Evolutionary conservation across 176 grass and related monocot genomes (phyloP).

Genomic region (Oropetium thomaeum): DNA sequence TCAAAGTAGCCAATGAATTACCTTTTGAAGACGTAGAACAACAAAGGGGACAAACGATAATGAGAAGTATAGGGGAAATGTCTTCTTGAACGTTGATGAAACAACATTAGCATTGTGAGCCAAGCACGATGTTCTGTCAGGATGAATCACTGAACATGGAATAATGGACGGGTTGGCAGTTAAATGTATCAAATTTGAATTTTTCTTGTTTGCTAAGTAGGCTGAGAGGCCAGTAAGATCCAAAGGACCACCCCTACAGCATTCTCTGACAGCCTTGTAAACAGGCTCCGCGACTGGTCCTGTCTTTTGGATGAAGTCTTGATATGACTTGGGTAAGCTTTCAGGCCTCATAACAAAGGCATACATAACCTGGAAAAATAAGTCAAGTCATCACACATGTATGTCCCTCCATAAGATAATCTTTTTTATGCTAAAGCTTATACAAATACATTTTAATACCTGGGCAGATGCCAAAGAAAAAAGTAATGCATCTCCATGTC

Average conservation of each 20-base stretch:
- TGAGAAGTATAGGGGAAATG: slow-evolving; percentile 96
- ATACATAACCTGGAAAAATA: slow-evolving; percentile 95
- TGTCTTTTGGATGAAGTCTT: slow-evolving; percentile 97
- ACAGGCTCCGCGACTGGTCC: slow-evolving; percentile 90
- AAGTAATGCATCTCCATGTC: slow-evolving; percentile 94
- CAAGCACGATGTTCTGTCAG: slow-evolving; percentile 76
- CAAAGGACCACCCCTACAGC: slow-evolving; percentile 80
- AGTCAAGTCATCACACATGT: slow-evolving; percentile 11
- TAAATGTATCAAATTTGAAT: slow-evolving; percentile 52
- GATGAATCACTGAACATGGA: slow-evolving; percentile 92
- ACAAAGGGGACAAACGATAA: slow-evolving; percentile 95
- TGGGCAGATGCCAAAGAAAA: slow-evolving; percentile 90
- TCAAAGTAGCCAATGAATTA: slow-evolving; percentile 37
- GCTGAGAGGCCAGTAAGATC: slow-evolving; percentile 63
- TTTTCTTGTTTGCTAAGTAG: slow-evolving; percentile 62
- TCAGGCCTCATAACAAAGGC: slow-evolving; percentile 97
- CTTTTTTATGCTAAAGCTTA: neutral
- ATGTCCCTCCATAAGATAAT: slow-evolving; percentile 16
- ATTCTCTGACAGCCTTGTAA: slow-evolving; percentile 72
- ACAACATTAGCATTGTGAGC: slow-evolving; percentile 62
- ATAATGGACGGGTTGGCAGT: slow-evolving; percentile 61
- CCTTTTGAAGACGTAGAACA: slow-evolving; percentile 95
- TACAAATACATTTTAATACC: slow-evolving; percentile 47
- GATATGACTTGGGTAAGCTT: slow-evolving; percentile 95
- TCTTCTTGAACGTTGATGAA: slow-evolving; percentile 97